phyloP scores from a whole-genome alignment of 305 asterid genomes.

The Fraxinus latifolia region DNA sequence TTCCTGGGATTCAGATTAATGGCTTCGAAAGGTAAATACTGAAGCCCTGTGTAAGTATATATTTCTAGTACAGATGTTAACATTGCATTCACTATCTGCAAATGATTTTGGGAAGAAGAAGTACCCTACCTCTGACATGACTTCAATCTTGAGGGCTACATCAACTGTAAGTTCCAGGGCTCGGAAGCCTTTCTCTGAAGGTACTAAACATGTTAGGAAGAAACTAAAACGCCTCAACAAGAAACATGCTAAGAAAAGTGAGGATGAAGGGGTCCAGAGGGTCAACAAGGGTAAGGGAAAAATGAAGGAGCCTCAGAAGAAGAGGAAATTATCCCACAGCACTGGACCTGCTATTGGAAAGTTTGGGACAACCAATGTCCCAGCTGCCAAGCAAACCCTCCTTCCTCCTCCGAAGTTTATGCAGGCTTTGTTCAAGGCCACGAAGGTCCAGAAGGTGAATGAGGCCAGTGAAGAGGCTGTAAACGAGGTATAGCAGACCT shows the following conservation, averaged over 20 bases:
- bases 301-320: not conserved
- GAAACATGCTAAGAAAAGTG: not conserved
- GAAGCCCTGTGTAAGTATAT: not conserved
- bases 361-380: not conserved
- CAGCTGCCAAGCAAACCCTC: not conserved
- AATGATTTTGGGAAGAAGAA: not conserved
- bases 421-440: not conserved
- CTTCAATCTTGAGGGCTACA: not conserved
- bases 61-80: not conserved
- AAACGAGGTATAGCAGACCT: not conserved
- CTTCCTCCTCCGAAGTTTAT: not conserved
- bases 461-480: not conserved
- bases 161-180: not conserved
- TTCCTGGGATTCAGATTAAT: not conserved
- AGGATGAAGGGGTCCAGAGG: not conserved
- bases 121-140: not conserved
- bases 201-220: not conserved
- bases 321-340: not conserved
- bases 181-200: not conserved
- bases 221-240: not conserved
- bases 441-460: not conserved
- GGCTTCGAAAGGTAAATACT: not conserved
- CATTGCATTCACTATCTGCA: not conserved
- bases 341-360: not conserved
- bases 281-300: not conserved